Conservation (phyloP, 805 yeast species). For the Candida ponderosae region DNA sequence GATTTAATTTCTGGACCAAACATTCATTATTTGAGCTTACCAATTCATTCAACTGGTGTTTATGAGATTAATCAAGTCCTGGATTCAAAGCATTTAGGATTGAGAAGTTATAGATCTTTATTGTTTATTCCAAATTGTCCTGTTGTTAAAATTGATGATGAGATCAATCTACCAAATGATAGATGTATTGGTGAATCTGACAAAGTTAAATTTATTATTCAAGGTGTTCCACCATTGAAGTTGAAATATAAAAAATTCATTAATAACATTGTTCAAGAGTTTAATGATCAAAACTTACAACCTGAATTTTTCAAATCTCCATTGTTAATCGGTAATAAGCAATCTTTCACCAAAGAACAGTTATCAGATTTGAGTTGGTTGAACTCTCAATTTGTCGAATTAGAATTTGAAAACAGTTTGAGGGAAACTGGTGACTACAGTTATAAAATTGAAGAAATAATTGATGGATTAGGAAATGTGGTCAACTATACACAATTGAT, state of each 20-base stretch:
- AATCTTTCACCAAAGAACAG: slow-evolving; percentile 23
- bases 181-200: slow-evolving; percentile 60
- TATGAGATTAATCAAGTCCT: slow-evolving; percentile 62
- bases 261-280: slow-evolving; percentile 24
- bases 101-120: slow-evolving; percentile 54
- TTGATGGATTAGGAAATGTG: slow-evolving; percentile 61
- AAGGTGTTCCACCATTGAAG: slow-evolving; percentile 76
- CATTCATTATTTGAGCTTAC: slow-evolving; percentile 56
- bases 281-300: slow-evolving; percentile 36
- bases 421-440: slow-evolving; percentile 42
- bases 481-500: slow-evolving; percentile 31
- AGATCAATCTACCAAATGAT: slow-evolving; percentile 28
- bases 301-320: slow-evolving; percentile 50
- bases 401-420: slow-evolving; percentile 34
- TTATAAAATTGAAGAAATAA: slow-evolving; percentile 49
- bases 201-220: slow-evolving; percentile 41
- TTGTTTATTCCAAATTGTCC: slow-evolving; percentile 76
- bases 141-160: slow-evolving; percentile 41
- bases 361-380: slow-evolving; percentile 34
- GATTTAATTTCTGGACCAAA: slow-evolving; percentile 18
- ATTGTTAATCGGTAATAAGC: slow-evolving; percentile 24
- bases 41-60: slow-evolving; percentile 64
- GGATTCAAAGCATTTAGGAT: slow-evolving; percentile 56
- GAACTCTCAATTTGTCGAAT: slow-evolving; percentile 32
- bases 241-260: slow-evolving; percentile 45